These are phyloP conservation scores for Pyrrhoderma lamaoense DNA, from an alignment of 1,284 basidiomycete species.

Conservation along the genomic window DNA sequence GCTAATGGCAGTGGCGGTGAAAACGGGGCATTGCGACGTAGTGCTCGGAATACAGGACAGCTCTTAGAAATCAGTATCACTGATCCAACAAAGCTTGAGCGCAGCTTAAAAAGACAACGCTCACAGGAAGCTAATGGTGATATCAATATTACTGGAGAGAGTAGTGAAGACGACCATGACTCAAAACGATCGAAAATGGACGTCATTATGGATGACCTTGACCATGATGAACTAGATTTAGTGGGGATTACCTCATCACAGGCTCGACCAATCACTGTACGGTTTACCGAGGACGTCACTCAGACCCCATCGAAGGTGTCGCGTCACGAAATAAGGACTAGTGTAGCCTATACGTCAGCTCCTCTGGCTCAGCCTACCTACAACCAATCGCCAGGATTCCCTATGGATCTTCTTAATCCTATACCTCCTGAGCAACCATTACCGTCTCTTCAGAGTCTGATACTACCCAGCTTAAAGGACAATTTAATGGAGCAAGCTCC, in stretches of 20 bases:
- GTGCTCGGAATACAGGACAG: slow-evolving; percentile 64
- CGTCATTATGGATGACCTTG: slow-evolving; percentile 33
- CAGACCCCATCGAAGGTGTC: slow-evolving; percentile 20
- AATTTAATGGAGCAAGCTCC: neutral
- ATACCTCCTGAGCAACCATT: slow-evolving; percentile 30
- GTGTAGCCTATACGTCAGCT: too few species aligned
- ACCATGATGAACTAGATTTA: slow-evolving; percentile 39
- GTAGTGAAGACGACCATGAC: slow-evolving; percentile 32
- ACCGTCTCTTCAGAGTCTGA: slow-evolving; percentile 10
- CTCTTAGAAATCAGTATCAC: slow-evolving; percentile 62
- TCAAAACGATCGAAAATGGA: slow-evolving; percentile 48
- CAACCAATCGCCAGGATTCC: slow-evolving; percentile 35
- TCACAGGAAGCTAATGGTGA: slow-evolving; percentile 51
- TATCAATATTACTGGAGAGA: slow-evolving; percentile 49
- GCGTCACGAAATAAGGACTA: neutral
- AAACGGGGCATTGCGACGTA: slow-evolving; percentile 44
- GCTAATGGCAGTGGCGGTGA: slow-evolving; percentile 28
- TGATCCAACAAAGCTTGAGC: slow-evolving; percentile 65
- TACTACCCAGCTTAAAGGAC: neutral
- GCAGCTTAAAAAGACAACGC: slow-evolving; percentile 59
- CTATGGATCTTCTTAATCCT: slow-evolving; percentile 52
- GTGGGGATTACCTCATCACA: slow-evolving; percentile 29
- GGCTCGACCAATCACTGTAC: slow-evolving; percentile 31
- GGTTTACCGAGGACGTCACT: slow-evolving; percentile 32
- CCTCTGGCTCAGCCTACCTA: slow-evolving; percentile 17